These are phyloP conservation scores for Apiotrichum domesticum DNA, from an alignment of 1,284 basidiomycete species.

Conservation along the genomic window DNA sequence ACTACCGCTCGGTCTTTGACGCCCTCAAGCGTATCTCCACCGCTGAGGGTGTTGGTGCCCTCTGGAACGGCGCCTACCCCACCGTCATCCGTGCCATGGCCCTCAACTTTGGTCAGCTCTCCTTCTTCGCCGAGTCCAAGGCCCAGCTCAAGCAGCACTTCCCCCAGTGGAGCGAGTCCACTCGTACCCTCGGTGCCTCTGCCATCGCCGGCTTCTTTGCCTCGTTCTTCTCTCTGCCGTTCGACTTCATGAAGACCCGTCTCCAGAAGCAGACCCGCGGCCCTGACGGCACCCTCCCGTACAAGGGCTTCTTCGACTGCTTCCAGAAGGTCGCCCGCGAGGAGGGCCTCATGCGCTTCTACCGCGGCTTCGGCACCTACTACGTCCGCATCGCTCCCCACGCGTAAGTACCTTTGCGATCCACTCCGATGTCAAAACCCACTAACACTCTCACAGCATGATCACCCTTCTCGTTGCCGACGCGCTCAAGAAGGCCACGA, in stretches of 20 bases:
- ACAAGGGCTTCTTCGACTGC: conserved; percentile 3
- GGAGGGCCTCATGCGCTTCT: conserved; percentile 2
- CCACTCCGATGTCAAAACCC: background rate
- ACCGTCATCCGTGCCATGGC: conserved; percentile 6
- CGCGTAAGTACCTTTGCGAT: background rate
- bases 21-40: background rate
- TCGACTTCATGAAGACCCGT: conserved; percentile 4
- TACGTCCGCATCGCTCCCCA: conserved; percentile 6
- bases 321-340: background rate
- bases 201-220: conserved; percentile 3
- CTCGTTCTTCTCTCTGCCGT: conserved; percentile 5
- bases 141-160: background rate
- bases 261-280: conserved; percentile 5
- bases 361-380: conserved; percentile 5
- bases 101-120: conserved; percentile 5
- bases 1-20: conserved; percentile 1
- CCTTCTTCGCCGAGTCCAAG: conserved; percentile 4
- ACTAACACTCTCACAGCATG: background rate
- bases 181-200: background rate
- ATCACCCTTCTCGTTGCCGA: conserved; percentile 2
- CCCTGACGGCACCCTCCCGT: background rate
- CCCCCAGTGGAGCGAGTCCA: background rate
- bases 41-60: background rate
- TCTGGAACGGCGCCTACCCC: conserved; percentile 1
- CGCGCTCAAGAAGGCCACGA: background rate